Base-by-base conservation (phyloP, 1,284 basidiomycete genomes). In the Cryptococcus jaspeensis region DNA sequence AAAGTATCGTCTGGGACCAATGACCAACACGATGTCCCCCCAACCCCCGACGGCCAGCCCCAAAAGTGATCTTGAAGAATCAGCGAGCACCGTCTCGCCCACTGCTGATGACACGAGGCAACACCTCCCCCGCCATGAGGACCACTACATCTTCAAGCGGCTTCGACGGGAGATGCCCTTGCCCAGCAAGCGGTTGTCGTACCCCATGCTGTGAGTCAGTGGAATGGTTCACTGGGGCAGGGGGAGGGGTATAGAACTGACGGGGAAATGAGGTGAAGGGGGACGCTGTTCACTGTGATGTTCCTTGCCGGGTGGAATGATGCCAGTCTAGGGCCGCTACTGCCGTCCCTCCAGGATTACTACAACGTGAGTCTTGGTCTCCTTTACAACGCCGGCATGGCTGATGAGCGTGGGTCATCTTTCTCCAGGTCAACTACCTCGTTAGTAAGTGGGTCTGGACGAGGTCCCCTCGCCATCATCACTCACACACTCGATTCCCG, bases 281-380 rank as follows among this genome's bases (percentile, higher is more conserved):
- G 13, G n/a, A 37, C 20, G 45, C 32, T 45, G 25, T 25, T 43
- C 56, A 55, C 7, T 41, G 45, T 46, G 9, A 46, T 46, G 45
- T 46, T 46, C n/a, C 25, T 46, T 20, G 74, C 77, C 4, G 85
- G 85, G 5, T 86, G 84, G 84, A 85, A 84, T 65, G 85, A 86
- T 65, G 82, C 81, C 1, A 81, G 81, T 12, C 81, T 81, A n/a
- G 85, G 84, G 0, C 84, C 85, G 2, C 72, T 86, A 13, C 69
- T 86, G 1, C 85, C 84, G n/a, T 75, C 78, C 2, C 81, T 86
- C 15, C 84, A 85, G 63, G 69, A 69, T 0, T 73, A 81, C 53
- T 86, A 85, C 64, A 43, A 66, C 40, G 70, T 72, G n/a, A 53
- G 65, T 62, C 42, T 23, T 28, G 3, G 13, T 35, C 42, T n/a